Percentiles rank a stretch among this genome's conserved stretches.
These are phyloP conservation scores for Trichophyton schoenleinii DNA, from an alignment of 2,329 filamentous ascomycete species.

Conservation along the genomic window DNA sequence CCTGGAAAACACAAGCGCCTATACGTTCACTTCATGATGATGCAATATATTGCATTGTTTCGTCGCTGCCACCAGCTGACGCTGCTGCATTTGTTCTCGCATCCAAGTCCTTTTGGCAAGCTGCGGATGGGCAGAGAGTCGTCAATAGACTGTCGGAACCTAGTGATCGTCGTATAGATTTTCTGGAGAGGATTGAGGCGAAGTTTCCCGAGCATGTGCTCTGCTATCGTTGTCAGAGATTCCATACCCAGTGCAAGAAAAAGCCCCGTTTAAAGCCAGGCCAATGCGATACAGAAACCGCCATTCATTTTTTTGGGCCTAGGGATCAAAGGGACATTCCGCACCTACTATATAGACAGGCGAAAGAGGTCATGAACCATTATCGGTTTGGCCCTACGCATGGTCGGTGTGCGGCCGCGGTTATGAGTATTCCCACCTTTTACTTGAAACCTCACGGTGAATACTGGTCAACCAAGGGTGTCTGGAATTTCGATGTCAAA, in stretches of 20 bases:
- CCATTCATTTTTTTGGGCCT: neutral
- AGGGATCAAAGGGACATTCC: no score
- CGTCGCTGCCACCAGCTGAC: neutral
- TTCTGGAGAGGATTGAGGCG: neutral
- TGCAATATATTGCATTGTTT: neutral
- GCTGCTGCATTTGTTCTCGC: neutral
- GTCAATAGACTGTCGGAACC: neutral
- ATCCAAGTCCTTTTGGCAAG: neutral
- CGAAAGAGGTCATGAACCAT: slow-evolving; percentile 1
- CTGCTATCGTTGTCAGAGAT: neutral
- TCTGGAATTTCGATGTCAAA: neutral
- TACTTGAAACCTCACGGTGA: neutral
- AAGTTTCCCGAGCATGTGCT: neutral
- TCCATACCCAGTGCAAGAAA: neutral
- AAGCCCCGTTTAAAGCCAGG: neutral
- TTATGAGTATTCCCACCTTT: neutral
- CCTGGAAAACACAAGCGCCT: neutral
- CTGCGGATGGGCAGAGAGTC: neutral
- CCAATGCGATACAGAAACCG: neutral
- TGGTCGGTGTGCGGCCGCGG: neutral
- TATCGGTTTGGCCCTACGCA: neutral
- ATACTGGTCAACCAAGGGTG: neutral
- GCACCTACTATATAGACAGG: neutral
- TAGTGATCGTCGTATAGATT: neutral
- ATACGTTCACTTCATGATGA: neutral